Percentiles rank a stretch among this genome's conserved stretches.
Evolutionary conservation across 2,329 filamentous ascomycete genomes (phyloP).

Genomic region (Pseudogymnoascus destructans): DNA sequence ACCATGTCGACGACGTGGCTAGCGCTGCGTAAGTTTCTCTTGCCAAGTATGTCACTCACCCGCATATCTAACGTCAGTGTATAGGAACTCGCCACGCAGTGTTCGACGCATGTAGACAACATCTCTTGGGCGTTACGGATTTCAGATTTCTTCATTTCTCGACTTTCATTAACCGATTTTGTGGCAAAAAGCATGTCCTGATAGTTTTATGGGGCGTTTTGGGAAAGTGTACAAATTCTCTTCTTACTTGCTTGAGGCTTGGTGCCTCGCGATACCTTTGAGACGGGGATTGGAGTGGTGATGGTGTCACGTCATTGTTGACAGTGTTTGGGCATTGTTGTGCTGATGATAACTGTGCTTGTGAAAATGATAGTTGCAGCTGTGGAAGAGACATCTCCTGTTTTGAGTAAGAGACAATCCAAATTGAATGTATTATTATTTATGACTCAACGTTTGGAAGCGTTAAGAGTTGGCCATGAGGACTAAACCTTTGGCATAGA

Average conservation of each 20-base stretch:
- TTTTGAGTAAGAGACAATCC: slow-evolving; percentile 1
- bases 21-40: slow-evolving; percentile 37
- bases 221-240: slow-evolving; percentile 6
- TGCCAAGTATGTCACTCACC: not conserved
- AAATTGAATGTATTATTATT: slow-evolving; percentile 9
- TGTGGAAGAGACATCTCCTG: not conserved
- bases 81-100: slow-evolving; percentile 13
- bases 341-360: slow-evolving; percentile 15
- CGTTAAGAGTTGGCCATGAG: not conserved
- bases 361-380: not conserved
- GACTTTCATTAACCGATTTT: slow-evolving; percentile 13
- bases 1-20: slow-evolving; percentile 66
- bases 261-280: slow-evolving; percentile 1
- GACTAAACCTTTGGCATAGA: not conserved
- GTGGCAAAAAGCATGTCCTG: not conserved
- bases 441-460: not conserved
- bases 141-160: slow-evolving; percentile 11
- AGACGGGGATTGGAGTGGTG: not conserved
- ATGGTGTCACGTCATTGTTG: not conserved
- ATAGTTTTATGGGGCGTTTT: not conserved
- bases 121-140: slow-evolving; percentile 9
- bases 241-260: not conserved
- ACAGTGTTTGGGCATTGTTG: not conserved
- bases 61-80: not conserved
- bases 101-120: slow-evolving; percentile 11